These are phyloP conservation scores for Termitomyces sp. DNA, from an alignment of 768 basidiomycete genomes.

Conservation along the genomic window DNA sequence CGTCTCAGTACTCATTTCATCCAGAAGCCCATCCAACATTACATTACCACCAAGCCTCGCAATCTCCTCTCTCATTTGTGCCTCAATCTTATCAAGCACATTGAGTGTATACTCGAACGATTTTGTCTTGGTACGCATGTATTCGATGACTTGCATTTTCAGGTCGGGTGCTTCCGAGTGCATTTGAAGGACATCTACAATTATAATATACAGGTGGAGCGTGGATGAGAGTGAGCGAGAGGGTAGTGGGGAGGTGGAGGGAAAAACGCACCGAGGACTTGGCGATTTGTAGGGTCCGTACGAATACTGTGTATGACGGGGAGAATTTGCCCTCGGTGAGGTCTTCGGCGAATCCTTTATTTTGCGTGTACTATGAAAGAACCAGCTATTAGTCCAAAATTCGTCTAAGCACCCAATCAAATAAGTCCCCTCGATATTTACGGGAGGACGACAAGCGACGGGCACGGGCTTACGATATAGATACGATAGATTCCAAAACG, in stretches of 20 bases:
- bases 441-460: too few species aligned
- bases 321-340: conserved; percentile 97
- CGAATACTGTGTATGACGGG: conserved; percentile 89
- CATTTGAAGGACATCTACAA: conserved; percentile 82
- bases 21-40: neutral
- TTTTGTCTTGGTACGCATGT: conserved; percentile 69
- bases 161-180: conserved; percentile 74
- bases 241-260: neutral
- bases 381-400: neutral
- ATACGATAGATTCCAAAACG: too few species aligned
- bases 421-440: too few species aligned
- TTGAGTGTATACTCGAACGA: conserved; percentile 84
- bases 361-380: conserved; percentile 63
- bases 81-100: conserved; percentile 40
- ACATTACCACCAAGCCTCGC: neutral
- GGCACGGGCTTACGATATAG: too few species aligned
- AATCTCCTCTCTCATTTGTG: neutral
- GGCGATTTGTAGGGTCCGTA: too few species aligned
- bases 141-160: conserved; percentile 76
- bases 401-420: neutral
- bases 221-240: neutral
- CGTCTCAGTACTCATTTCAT: neutral
- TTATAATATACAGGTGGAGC: neutral
- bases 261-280: conserved; percentile 66
- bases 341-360: conserved; percentile 90